Evolutionary conservation across 2,329 filamentous ascomycete species (phyloP).

Genomic region (Decorospora gaudefroyi): DNA sequence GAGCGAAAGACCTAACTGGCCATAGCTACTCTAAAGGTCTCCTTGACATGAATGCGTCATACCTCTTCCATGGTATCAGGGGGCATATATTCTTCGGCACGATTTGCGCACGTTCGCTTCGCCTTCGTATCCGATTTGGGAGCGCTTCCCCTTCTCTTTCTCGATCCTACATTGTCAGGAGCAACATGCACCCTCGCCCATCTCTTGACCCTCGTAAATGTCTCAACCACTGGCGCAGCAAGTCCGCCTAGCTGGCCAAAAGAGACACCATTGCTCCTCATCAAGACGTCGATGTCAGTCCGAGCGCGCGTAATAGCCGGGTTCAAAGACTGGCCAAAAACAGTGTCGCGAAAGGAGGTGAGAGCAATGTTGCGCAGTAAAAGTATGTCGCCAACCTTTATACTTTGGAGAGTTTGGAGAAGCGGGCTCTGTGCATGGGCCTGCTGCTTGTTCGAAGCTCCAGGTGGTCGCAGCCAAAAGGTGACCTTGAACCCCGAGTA

Average conservation of each 20-base stretch:
- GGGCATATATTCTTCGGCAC: slow-evolving; percentile 31
- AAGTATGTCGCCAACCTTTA: slow-evolving; percentile 76
- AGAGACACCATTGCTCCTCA: slow-evolving; percentile 57
- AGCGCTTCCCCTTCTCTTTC: slow-evolving; percentile 28
- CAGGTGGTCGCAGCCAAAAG: slow-evolving; percentile 70
- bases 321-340: slow-evolving; percentile 83
- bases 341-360: slow-evolving; percentile 71
- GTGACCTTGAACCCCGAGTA: slow-evolving; percentile 78
- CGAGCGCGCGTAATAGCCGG: slow-evolving; percentile 69
- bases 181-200: slow-evolving; percentile 77
- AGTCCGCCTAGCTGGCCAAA: slow-evolving; percentile 52
- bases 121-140: slow-evolving; percentile 3
- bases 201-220: slow-evolving; percentile 68
- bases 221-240: slow-evolving; percentile 61
- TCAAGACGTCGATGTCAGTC: slow-evolving; percentile 69
- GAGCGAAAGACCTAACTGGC: background rate
- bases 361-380: slow-evolving; percentile 80
- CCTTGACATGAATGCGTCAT: too few species aligned
- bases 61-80: slow-evolving; percentile 41
- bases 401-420: slow-evolving; percentile 47
- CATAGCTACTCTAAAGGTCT: too few species aligned
- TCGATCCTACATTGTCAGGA: slow-evolving; percentile 15
- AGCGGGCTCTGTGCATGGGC: slow-evolving; percentile 42
- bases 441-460: slow-evolving; percentile 18
- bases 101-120: slow-evolving; percentile 19